These are phyloP conservation scores for Serendipita sp. DNA, from an alignment of 768 basidiomycete species.

Conservation along the genomic window DNA sequence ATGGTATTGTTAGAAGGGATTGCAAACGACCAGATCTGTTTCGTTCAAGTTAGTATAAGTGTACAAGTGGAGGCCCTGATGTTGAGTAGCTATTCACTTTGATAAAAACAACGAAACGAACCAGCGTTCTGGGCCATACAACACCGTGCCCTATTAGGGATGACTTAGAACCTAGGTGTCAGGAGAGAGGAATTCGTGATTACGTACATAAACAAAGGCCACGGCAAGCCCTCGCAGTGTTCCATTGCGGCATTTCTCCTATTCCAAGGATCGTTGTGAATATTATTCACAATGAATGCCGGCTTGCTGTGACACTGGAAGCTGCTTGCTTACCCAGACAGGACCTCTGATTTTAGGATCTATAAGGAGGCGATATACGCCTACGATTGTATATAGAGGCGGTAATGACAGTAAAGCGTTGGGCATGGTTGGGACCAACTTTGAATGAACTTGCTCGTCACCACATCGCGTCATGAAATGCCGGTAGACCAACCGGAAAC, in stretches of 20 bases:
- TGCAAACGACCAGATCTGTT: conserved; percentile 42
- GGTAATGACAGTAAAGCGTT: conserved; percentile 48
- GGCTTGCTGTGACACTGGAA: neutral
- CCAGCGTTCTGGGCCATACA: conserved; percentile 55
- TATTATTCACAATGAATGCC: too few relatives aligned
- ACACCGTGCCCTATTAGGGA: conserved; percentile 40
- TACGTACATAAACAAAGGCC: conserved; percentile 51
- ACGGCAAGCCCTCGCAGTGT: conserved; percentile 51
- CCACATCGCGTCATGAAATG: too few relatives aligned
- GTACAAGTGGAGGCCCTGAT: neutral
- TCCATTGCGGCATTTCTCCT: conserved; percentile 66
- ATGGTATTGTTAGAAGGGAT: conserved; percentile 39
- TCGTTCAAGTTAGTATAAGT: neutral
- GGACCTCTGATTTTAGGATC: conserved; percentile 55
- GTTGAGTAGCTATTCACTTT: conserved; percentile 29
- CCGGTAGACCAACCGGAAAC: too few relatives aligned
- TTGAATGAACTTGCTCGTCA: too few relatives aligned
- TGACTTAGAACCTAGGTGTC: too few relatives aligned
- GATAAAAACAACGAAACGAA: conserved; percentile 49
- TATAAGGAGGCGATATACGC: conserved; percentile 65
- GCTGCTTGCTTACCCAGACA: conserved; percentile 36
- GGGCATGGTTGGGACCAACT: neutral
- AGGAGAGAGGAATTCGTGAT: conserved; percentile 8
- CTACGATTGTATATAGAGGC: conserved; percentile 72
- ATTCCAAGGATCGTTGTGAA: too few relatives aligned